Evolutionary conservation across 495 filamentous ascomycete species (phyloP).

Genomic region (Trichocladium uniseriatum): DNA sequence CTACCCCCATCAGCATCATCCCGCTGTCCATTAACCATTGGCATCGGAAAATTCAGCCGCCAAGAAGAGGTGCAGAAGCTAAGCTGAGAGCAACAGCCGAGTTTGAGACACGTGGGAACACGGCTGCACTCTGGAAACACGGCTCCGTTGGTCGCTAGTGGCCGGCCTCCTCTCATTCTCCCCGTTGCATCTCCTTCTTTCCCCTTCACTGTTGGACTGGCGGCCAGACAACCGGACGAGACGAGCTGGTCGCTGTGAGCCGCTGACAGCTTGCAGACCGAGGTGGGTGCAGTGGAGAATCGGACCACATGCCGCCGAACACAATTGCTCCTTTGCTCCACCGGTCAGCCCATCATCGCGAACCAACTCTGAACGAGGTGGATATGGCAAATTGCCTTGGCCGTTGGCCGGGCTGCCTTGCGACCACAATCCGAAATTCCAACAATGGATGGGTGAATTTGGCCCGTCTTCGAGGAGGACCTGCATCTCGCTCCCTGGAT

Average conservation of each 20-base stretch:
- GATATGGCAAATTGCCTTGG: neutral
- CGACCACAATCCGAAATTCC: slow-evolving; percentile 5
- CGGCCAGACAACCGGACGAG: neutral
- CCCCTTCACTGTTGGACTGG: neutral
- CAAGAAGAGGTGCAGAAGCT: slow-evolving; percentile 12
- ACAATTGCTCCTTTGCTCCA: neutral
- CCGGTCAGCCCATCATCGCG: slow-evolving; percentile 2
- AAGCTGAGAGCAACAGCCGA: slow-evolving; percentile 11
- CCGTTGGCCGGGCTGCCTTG: neutral
- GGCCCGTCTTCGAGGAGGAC: no score
- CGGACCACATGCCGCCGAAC: neutral
- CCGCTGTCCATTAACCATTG: neutral
- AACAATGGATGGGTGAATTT: neutral
- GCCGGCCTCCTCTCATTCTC: neutral
- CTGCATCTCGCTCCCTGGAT: no score
- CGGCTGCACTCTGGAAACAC: neutral
- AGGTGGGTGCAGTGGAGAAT: slow-evolving; percentile 7
- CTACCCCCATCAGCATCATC: slow-evolving; percentile 9
- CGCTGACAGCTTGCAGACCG: neutral
- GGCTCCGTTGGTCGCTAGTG: neutral
- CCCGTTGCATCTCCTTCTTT: slow-evolving; percentile 1
- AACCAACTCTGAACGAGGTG: slow-evolving; percentile 5
- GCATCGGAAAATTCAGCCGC: neutral
- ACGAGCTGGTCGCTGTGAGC: no score
- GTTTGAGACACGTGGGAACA: slow-evolving; percentile 12